Base-by-base conservation (phyloP, 306 rosid species). In the Corylus avellana region DNA sequence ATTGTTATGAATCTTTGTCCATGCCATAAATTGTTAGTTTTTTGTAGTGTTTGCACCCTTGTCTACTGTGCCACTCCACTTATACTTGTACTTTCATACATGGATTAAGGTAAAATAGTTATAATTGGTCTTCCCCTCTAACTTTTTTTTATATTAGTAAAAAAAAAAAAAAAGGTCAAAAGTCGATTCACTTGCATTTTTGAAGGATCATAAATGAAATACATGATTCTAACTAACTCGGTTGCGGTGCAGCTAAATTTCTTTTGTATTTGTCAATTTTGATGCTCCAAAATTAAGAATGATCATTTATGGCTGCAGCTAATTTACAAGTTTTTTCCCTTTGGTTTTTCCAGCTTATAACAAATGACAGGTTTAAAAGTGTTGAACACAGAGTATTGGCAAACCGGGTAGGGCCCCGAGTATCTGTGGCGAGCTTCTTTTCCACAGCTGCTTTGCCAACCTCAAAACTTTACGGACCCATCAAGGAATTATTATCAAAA, bases 281-380 rank as follows among this genome's bases (percentile, higher is more conserved):
- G 18, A 29, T 32, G 46, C 44, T 13, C 42, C 13, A 62, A 64
- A 56, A 57, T 20, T 4, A 57, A 57, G 2, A 57, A 5, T 14
- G 5, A 4, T 14, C 17, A 1, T 32, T 67, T 35, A 6, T 4
- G 10, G 9, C 22, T 9, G 20, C 12, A 16, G 42, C 72, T 16
- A 35, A 37, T 29, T 37, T 16, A 9, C n/a, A 3, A 42, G 0
- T 42, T 18, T 35, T 32, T 29, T 32, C 3, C 27, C 25, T 63
- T 73, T 22, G n/a, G 3, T 2, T 5, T 76, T 68, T 64, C 5
- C 50, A 58, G 81, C 70, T 75, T 42, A 17, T 82, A 46, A 58
- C 87, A 35, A 84, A 84, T n/a, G 87, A 84, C 22, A 64, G 47
- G 44, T 84, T 84, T 81, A 84, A 55, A 50, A 84, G 84, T 25